Evolutionary conservation across 2,329 filamentous ascomycete species (phyloP), one percentile per base, ranked within the genome.

Genomic region (Dactylellina parvicollis): DNA sequence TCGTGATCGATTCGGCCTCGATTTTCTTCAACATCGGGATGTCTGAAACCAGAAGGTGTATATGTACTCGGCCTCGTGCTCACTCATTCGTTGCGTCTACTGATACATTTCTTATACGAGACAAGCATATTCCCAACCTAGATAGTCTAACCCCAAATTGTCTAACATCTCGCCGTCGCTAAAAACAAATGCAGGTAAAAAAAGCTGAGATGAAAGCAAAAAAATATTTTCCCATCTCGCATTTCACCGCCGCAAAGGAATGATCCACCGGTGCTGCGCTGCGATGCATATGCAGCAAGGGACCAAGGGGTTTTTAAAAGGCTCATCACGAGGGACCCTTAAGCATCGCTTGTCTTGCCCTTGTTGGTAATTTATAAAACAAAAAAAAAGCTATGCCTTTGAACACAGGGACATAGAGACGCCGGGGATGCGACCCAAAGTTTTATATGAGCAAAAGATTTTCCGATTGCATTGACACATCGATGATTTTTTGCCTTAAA

Each of bases 381-480:
- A 30, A 18, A 16, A 44, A n/a, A 5, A 44, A n/a, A 20, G 12
- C 18, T 5, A 44, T 44, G n/a, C 40, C 18, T n/a, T 20, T 16
- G n/a, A 50, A 20, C 16, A 44, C 4, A 20, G 4, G 49, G 30
- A 24, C 9, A 36, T 5, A 20, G 24, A 38, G 49, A 34, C 49
- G 54, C 36, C 34, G 2, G 34, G 18, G 7, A 3, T n/a, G 9
- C 16, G 50, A 24, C 3, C 47, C 26, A 20, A 16, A 10, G 12
- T 9, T 36, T 16, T 10, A 12, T 49, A 12, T 32, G 22, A 24
- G 22, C 2, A 49, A 57, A 69, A 34, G 54, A 60, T 69, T 69
- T 69, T 69, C 64, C 55, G 62, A 30, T 42, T 59, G 54, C 62
- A 69, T 61, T 69, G 64, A 60, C 34, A 42, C 34, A 36, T 50